A percentile compares a stretch with the other conserved stretches of the same genome.
phyloP scores from a whole-genome alignment of 2,329 filamentous ascomycete genomes.

The Pseudogymnoascus sp. region DNA sequence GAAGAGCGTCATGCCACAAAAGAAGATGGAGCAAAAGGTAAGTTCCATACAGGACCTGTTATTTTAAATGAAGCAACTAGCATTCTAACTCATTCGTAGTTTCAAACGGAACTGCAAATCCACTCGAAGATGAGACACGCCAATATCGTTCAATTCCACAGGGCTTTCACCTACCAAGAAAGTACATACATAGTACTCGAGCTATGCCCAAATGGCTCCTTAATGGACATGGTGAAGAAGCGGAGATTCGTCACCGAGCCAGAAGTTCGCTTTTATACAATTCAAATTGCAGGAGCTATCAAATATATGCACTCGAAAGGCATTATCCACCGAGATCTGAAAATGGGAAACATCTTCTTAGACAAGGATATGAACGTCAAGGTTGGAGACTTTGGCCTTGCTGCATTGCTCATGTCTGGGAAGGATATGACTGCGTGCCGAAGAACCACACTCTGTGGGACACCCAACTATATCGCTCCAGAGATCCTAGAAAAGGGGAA shows the following conservation, averaged over 20 bases:
- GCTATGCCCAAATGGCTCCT: conserved; percentile 86
- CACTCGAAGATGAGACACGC: conserved; percentile 96
- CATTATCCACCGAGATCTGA: conserved; percentile 92
- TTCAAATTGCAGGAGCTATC: conserved; percentile 92
- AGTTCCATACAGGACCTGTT: conserved; percentile 9
- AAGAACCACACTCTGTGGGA: conserved; percentile 89
- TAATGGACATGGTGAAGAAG: conserved; percentile 96
- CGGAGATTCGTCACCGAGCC: conserved; percentile 85
- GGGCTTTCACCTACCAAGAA: conserved; percentile 81
- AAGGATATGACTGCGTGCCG: conserved; percentile 76
- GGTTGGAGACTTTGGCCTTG: conserved; percentile 92
- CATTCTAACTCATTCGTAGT: conserved; percentile 34
- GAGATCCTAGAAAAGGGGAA: conserved; percentile 92
- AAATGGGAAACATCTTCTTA: conserved; percentile 96
- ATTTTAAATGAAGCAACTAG: neutral
- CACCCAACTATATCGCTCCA: conserved; percentile 95
- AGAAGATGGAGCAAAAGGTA: conserved; percentile 74
- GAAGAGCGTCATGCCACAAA: conserved; percentile 70
- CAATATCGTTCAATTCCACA: conserved; percentile 91
- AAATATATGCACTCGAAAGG: conserved; percentile 96
- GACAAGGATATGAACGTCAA: conserved; percentile 96
- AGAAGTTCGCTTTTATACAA: conserved; percentile 85
- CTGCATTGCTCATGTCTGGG: conserved; percentile 82
- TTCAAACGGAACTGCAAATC: conserved; percentile 83
- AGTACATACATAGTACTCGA: conserved; percentile 93